These are phyloP conservation scores for Pseudozyma tsukubaensis DNA, from an alignment of 1,284 basidiomycete genomes.

Conservation along the genomic window DNA sequence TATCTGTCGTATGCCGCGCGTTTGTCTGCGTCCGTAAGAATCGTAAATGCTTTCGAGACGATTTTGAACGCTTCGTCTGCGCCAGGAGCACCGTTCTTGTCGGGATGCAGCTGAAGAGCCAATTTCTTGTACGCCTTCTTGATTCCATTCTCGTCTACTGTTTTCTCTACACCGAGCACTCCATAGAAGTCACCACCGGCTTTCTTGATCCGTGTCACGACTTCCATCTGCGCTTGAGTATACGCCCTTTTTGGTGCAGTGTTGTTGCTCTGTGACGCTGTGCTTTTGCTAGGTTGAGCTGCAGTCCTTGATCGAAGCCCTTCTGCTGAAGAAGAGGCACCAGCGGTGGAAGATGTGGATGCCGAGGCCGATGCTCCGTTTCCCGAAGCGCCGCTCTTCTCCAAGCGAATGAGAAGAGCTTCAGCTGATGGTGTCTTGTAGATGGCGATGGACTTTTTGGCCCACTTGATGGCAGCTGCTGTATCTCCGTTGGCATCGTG, in stretches of 20 bases:
- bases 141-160: constrained; percentile 80
- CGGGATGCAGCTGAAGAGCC: constrained; percentile 91
- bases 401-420: constrained; percentile 76
- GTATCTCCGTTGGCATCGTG: constrained; percentile 60
- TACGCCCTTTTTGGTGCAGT: constrained; percentile 78
- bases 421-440: constrained; percentile 84
- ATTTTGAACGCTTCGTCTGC: constrained; percentile 99
- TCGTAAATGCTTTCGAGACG: constrained; percentile 97
- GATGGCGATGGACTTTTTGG: constrained; percentile 86
- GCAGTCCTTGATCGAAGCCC: constrained; percentile 69
- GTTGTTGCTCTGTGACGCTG: constrained; percentile 65
- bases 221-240: constrained; percentile 83
- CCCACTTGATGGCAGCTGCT: constrained; percentile 82
- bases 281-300: constrained; percentile 63
- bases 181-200: constrained; percentile 94
- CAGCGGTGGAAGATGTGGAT: constrained; percentile 70
- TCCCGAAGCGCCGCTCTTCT: constrained; percentile 67
- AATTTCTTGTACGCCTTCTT: constrained; percentile 99
- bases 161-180: constrained; percentile 84
- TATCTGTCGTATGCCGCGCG: constrained; percentile 87
- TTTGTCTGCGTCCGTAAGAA: constrained; percentile 91
- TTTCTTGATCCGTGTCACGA: constrained; percentile 84
- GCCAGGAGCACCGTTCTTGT: constrained; percentile 96
- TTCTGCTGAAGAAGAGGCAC: constrained; percentile 74
- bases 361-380: constrained; percentile 68